phyloP scores from a whole-genome alignment of 352 stramenopile species.

The Phytophthora cajani region DNA sequence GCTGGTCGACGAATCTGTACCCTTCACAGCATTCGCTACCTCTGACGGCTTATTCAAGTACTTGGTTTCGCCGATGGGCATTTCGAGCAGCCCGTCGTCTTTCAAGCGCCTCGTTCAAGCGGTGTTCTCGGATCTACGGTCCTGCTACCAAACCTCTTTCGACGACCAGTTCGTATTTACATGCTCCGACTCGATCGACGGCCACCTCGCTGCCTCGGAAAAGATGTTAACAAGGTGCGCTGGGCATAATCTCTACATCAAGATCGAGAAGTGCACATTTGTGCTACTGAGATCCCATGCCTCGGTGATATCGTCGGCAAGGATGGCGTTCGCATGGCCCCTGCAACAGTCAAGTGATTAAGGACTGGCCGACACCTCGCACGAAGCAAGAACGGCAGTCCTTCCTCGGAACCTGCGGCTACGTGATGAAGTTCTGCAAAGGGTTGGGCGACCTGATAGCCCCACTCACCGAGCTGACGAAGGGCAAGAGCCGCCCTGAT shows the following conservation, averaged over 20 bases:
- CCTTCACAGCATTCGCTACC: background rate
- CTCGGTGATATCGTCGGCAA: slow-evolving; percentile 3
- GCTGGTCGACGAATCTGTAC: background rate
- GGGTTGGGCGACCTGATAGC: slow-evolving; percentile 5
- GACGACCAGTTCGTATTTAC: slow-evolving; percentile 13
- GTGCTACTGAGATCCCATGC: slow-evolving; percentile 4
- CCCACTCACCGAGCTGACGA: slow-evolving; percentile 4
- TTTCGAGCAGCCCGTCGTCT: background rate
- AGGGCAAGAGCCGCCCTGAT: background rate
- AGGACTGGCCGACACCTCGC: slow-evolving; percentile 6
- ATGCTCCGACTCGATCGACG: background rate
- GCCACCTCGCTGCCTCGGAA: background rate
- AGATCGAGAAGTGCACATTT: slow-evolving; percentile 18
- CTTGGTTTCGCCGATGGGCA: background rate
- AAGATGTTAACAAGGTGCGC: background rate
- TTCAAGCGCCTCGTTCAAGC: slow-evolving; percentile 11
- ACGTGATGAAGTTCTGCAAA: slow-evolving; percentile 25
- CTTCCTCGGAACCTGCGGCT: slow-evolving; percentile 24
- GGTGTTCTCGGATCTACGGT: background rate
- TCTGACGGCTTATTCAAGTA: background rate
- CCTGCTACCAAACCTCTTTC: slow-evolving; percentile 7
- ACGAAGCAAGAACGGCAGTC: slow-evolving; percentile 27
- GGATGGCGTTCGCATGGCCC: slow-evolving; percentile 24
- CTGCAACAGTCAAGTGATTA: slow-evolving; percentile 18
- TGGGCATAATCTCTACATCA: slow-evolving; percentile 7